Evolutionary conservation across 495 filamentous ascomycete species (phyloP).

Genomic region (Xeromyces bisporus): DNA sequence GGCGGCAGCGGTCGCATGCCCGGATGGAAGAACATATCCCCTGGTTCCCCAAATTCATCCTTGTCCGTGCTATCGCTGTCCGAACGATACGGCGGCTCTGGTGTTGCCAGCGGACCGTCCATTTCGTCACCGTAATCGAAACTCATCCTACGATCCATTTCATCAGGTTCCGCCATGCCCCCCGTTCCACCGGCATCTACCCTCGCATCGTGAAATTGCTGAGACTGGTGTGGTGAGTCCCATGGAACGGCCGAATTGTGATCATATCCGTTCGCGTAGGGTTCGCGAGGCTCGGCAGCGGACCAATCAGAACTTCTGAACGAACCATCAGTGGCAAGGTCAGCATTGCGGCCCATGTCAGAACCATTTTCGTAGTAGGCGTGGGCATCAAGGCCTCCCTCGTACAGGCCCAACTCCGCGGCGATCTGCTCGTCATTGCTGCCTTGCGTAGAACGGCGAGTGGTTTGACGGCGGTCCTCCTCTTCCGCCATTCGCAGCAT

Average conservation of each 20-base stretch:
- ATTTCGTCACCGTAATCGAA: conserved; percentile 88
- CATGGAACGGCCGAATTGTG: too few relatives aligned
- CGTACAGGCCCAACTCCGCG: conserved; percentile 57
- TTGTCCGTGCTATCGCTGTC: conserved; percentile 35
- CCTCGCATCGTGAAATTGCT: conserved; percentile 33
- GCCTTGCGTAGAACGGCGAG: conserved; percentile 10
- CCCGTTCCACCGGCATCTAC: conserved; percentile 78
- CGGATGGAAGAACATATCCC: conserved; percentile 89
- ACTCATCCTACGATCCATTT: conserved; percentile 51
- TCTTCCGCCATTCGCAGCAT: conserved; percentile 76
- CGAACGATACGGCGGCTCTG: conserved; percentile 32
- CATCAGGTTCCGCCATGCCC: conserved; percentile 56
- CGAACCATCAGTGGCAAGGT: conserved; percentile 13
- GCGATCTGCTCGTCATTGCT: conserved; percentile 46
- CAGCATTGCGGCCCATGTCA: conserved; percentile 6
- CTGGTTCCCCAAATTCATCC: conserved; percentile 65
- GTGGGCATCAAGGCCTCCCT: conserved; percentile 55
- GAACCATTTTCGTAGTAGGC: conserved; percentile 54
- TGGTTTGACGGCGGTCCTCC: conserved; percentile 44
- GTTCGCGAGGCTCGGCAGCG: conserved; percentile 12
- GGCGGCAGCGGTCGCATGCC: conserved; percentile 68
- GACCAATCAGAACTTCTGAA: conserved; percentile 24
- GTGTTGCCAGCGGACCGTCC: conserved; percentile 28
- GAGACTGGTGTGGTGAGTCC: conserved; percentile 12
- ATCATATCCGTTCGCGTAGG: conserved; percentile 26